phyloP scores from a whole-genome alignment of 768 basidiomycete genomes.

The Suillus brevipes region DNA sequence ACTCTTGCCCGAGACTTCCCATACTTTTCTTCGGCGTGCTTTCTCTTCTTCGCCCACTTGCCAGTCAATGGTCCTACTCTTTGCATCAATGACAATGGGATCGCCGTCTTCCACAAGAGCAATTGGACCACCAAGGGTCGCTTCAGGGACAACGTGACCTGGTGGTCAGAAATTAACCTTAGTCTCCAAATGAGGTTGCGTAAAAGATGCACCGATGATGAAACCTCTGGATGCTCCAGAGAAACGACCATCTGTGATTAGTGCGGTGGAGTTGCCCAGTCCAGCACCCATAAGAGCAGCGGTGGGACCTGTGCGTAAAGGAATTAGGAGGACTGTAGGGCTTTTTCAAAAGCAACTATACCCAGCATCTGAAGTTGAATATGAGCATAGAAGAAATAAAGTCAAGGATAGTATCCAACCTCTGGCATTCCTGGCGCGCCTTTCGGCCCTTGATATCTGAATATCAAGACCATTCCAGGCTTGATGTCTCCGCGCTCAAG shows the following conservation, averaged over 20 bases:
- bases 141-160: constrained; percentile 66
- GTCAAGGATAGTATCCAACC: constrained; percentile 31
- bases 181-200: constrained; percentile 34
- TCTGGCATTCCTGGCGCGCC: constrained; percentile 95
- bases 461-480: constrained; percentile 72
- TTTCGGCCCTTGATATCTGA: constrained; percentile 88
- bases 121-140: constrained; percentile 81
- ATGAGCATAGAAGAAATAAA: constrained; percentile 2
- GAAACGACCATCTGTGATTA: constrained; percentile 90
- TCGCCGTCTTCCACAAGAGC: constrained; percentile 87
- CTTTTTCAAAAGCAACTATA: constrained; percentile 15
- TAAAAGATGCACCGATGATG: constrained; percentile 47
- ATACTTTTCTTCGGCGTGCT: constrained; percentile 56
- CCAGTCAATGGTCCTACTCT: constrained; percentile 68
- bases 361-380: constrained; percentile 44
- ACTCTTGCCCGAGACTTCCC: constrained; percentile 67
- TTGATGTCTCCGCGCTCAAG: constrained; percentile 75
- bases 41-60: constrained; percentile 68
- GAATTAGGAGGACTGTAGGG: constrained; percentile 8
- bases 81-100: constrained; percentile 70
- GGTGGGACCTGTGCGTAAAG: constrained; percentile 57
- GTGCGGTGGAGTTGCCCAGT: constrained; percentile 70
- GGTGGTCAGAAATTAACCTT: constrained; percentile 35
- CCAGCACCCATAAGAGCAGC: constrained; percentile 85
- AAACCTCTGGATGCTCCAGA: constrained; percentile 77